phyloP scores from a whole-genome alignment of 768 basidiomycete genomes.

The Mycena chlorophos region DNA sequence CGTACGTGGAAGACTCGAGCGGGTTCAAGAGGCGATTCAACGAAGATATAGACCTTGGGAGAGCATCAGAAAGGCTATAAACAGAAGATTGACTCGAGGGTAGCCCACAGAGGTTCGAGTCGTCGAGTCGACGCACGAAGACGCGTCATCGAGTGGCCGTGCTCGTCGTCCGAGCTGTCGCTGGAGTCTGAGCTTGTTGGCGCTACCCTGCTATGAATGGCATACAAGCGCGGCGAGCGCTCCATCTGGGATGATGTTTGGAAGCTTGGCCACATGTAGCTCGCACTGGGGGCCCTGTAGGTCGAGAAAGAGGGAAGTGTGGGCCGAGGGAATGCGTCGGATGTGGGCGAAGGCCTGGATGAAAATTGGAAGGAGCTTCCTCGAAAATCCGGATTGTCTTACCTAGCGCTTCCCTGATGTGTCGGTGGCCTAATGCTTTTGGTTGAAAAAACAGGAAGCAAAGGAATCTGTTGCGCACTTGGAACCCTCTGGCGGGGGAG shows the following conservation, averaged over 20 bases:
- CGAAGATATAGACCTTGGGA: neutral
- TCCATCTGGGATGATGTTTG: conserved; percentile 45
- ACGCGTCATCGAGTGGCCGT: neutral
- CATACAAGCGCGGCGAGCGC: conserved; percentile 40
- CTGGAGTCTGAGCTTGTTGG: conserved; percentile 19
- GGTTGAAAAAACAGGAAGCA: too few species aligned
- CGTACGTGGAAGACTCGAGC: neutral
- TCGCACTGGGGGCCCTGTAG: conserved; percentile 45
- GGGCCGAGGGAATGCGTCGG: neutral
- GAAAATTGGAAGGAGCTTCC: neutral
- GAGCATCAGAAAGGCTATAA: conserved; percentile 1
- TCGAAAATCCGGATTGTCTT: too few species aligned
- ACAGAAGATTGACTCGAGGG: neutral
- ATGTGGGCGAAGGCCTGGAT: neutral
- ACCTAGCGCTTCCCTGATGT: too few species aligned
- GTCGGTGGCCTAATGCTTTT: too few species aligned
- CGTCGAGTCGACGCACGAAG: neutral
- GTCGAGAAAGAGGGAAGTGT: conserved; percentile 35
- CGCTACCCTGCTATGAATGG: conserved; percentile 27
- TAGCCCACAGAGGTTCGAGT: neutral
- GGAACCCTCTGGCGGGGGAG: too few species aligned
- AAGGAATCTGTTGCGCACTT: too few species aligned
- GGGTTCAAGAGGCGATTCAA: neutral
- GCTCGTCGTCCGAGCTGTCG: conserved; percentile 21
- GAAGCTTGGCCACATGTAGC: conserved; percentile 50